phyloP scores from a whole-genome alignment of 257 asterid genomes.

The Handroanthus guayacan region DNA sequence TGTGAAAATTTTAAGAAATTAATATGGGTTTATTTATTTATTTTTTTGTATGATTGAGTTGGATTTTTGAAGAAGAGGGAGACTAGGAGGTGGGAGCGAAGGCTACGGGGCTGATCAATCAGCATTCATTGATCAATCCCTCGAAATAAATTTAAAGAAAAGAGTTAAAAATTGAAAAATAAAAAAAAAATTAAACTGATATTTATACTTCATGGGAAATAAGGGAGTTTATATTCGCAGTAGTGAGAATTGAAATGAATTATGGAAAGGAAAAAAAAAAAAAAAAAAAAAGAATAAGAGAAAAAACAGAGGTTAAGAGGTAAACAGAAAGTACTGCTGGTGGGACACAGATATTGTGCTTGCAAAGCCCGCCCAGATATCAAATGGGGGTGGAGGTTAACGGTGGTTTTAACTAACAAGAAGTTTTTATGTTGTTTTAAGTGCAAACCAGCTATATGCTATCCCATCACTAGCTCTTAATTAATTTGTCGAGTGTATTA shows the following conservation, averaged over 20 bases:
- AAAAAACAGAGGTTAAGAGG: slow-evolving; percentile 28
- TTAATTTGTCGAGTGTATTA: background rate
- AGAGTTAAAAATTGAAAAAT: background rate
- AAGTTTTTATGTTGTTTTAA: background rate
- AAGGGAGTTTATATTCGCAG: background rate
- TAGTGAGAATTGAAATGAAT: slow-evolving; percentile 32
- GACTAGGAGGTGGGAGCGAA: slow-evolving; percentile 38
- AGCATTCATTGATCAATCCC: slow-evolving; percentile 46
- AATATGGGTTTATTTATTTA: background rate
- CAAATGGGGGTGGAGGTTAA: background rate
- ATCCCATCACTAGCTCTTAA: slow-evolving; percentile 8
- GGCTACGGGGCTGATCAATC: slow-evolving; percentile 46
- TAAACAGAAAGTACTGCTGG: slow-evolving; percentile 39
- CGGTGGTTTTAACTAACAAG: background rate
- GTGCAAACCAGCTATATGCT: background rate
- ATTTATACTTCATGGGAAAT: slow-evolving; percentile 10
- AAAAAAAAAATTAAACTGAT: background rate
- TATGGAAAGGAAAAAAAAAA: background rate
- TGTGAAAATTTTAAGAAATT: slow-evolving; percentile 27
- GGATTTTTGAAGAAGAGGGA: slow-evolving; percentile 19
- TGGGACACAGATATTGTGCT: slow-evolving; percentile 52
- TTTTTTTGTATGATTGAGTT: background rate
- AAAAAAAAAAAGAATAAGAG: background rate
- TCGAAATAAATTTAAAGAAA: slow-evolving; percentile 9
- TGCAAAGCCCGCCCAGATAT: slow-evolving; percentile 18